These are phyloP conservation scores for Aspergillus pseudoterreus DNA, from an alignment of 2,329 filamentous ascomycete genomes.

Conservation along the genomic window DNA sequence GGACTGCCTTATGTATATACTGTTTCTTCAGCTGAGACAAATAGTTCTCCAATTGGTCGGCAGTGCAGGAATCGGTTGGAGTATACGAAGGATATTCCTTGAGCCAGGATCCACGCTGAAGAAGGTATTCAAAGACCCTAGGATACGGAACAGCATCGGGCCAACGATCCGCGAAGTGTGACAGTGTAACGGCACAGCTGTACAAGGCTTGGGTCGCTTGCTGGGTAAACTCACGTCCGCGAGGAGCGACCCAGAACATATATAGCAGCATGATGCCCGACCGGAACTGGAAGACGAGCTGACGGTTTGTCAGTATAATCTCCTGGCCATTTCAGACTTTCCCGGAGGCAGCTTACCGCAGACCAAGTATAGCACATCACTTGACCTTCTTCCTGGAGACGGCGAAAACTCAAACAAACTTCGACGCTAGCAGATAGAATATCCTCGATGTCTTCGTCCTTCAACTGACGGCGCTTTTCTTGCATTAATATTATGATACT, in stretches of 20 bases:
- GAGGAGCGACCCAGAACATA: conserved; percentile 19
- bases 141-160: conserved; percentile 20
- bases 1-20: conserved; percentile 21
- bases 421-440: conserved; percentile 23
- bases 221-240: conserved; percentile 5
- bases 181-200: conserved; percentile 18
- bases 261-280: conserved; percentile 25
- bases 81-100: conserved; percentile 8
- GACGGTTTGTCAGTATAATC: conserved; percentile 1
- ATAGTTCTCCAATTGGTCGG: conserved; percentile 14
- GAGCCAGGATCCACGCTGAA: conserved; percentile 6
- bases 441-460: conserved; percentile 22
- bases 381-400: conserved; percentile 25
- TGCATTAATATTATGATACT: conserved; percentile 26
- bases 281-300: conserved; percentile 27
- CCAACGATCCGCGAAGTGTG: conserved; percentile 22
- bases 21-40: conserved; percentile 20
- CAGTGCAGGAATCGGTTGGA: background rate
- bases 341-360: conserved; percentile 16
- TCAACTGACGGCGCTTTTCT: conserved; percentile 19
- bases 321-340: background rate
- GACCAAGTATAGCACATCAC: conserved; percentile 29
- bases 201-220: conserved; percentile 18
- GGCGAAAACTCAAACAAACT: conserved; percentile 23
- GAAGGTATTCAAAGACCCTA: conserved; percentile 19